phyloP scores from a whole-genome alignment of 2,329 filamentous ascomycete genomes.

The Fusarium cyanostomum region DNA sequence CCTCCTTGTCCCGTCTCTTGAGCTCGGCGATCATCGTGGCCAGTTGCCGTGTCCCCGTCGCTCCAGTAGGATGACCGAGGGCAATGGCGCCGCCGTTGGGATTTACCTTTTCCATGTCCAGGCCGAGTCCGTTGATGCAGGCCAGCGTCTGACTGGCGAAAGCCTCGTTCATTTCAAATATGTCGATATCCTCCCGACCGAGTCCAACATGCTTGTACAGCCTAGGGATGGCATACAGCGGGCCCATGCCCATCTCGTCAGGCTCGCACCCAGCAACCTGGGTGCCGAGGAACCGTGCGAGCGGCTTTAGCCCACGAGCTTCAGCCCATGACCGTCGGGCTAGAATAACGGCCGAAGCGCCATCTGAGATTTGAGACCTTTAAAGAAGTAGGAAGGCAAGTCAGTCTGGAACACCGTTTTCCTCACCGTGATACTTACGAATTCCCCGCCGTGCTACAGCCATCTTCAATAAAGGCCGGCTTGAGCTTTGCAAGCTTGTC shows the following conservation, averaged over 20 bases:
- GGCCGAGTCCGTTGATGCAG: conserved; percentile 74
- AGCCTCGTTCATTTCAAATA: conserved; percentile 94
- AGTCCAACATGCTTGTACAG: conserved; percentile 75
- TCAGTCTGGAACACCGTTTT: not conserved
- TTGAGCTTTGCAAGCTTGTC: conserved; percentile 82
- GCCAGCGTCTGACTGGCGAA: conserved; percentile 73
- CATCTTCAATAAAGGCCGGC: conserved; percentile 80
- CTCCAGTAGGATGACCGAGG: conserved; percentile 86
- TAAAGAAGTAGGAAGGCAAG: rapidly evolving
- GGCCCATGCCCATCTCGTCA: conserved; percentile 93
- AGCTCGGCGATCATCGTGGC: conserved; percentile 16
- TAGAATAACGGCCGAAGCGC: conserved; percentile 71
- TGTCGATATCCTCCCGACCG: conserved; percentile 71
- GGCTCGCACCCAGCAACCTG: conserved; percentile 85
- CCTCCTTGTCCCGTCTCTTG: not conserved
- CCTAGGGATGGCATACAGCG: conserved; percentile 83
- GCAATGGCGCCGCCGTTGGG: conserved; percentile 93
- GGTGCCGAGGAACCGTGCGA: conserved; percentile 77
- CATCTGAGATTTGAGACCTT: conserved; percentile 81
- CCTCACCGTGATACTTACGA: conserved; percentile 44
- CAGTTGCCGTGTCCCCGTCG: conserved; percentile 66
- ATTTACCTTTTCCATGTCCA: conserved; percentile 79
- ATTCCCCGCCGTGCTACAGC: conserved; percentile 85
- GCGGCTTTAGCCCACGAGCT: conserved; percentile 74
- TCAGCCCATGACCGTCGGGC: conserved; percentile 79